Base-by-base conservation (phyloP, 2,329 filamentous ascomycete species). In the Chaetoscypha palmicola region DNA sequence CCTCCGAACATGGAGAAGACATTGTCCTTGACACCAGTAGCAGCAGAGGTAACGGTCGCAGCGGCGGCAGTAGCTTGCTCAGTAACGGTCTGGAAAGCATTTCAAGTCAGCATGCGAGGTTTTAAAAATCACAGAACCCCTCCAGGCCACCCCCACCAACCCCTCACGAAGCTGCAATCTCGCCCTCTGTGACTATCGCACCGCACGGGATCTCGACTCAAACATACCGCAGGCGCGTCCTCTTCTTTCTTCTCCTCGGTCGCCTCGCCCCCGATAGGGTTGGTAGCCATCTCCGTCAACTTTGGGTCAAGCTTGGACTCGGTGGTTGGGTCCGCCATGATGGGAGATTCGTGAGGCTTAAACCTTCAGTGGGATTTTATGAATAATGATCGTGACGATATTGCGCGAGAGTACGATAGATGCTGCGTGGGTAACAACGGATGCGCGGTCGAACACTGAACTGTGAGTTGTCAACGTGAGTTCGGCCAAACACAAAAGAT, bases 1-100 rank as follows among this genome's bases (percentile, higher is more conserved):
- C 92, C 92, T 58, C 92, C 92, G 64, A 98, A 98, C 92, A 98
- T 97, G 68, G 87, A 91, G 74, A 97, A 97, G 54, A 97, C 86
- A 57, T 77, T 74, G 7, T 78, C 78, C 14, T 63, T 62, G 24
- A 70, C 68, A 49, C 66, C 66, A 35, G 60, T 58, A 41, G 64
- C 60, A 38, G 66, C 63, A 44, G 64, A 41, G 32, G 64, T 64
- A 17, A 67, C 68, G 50, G 67, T 66, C 32, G 60, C 58, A 39
- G 63, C 60, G 49, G 65, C 64, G 41, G 66, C 57, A 26, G 64
- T 56, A 34, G 62, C 64, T 35, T 59, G 50, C 46, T 59, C 57
- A 34, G 58, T 57, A 48, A 61, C 46, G 39, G 57, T 59, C 58
- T 61, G 42, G 21, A 43, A 14, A 39, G 10, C 7, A 41, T 17